Evolutionary conservation across 1,284 basidiomycete species (phyloP).

Genomic region (Pulveroboletus sp.): DNA sequence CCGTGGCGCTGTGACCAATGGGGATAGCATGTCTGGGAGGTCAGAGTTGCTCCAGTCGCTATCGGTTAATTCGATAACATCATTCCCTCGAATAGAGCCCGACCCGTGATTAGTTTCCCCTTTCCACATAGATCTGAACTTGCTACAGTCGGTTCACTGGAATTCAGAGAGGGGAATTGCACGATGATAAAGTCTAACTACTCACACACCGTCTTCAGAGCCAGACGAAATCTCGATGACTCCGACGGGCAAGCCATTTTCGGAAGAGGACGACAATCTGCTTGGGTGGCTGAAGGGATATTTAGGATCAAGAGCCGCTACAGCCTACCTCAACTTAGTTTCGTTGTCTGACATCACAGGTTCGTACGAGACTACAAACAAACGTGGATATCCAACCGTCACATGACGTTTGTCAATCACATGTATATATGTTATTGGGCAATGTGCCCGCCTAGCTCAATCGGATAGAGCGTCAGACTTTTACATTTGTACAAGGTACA

Average conservation of each 20-base stretch:
- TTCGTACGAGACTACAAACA: no score
- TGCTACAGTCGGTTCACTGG: constrained; percentile 4
- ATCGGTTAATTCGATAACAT: constrained; percentile 38
- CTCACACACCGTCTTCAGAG: constrained; percentile 44
- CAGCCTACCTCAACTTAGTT: constrained; percentile 16
- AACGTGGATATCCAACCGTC: no score
- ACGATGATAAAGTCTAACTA: no score
- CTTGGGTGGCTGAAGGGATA: not conserved
- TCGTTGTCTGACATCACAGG: constrained; percentile 15
- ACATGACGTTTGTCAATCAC: constrained; percentile 9
- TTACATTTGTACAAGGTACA: constrained; percentile 32
- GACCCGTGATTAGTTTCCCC: not conserved
- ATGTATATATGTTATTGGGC: no score
- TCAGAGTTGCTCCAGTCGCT: constrained; percentile 28
- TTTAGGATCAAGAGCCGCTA: not conserved
- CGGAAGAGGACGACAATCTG: not conserved
- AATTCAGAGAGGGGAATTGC: not conserved
- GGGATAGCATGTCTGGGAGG: constrained; percentile 30
- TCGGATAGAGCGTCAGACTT: constrained; percentile 86
- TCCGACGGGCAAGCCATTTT: constrained; percentile 18
- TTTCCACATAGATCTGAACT: not conserved
- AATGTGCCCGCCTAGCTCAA: constrained; percentile 86
- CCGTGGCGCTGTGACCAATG: constrained; percentile 22
- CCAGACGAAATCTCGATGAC: constrained; percentile 58
- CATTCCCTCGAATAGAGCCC: not conserved